These are phyloP conservation scores for Pyrrhoderma lamaoense DNA, from an alignment of 1,284 basidiomycete species.

Conservation along the genomic window DNA sequence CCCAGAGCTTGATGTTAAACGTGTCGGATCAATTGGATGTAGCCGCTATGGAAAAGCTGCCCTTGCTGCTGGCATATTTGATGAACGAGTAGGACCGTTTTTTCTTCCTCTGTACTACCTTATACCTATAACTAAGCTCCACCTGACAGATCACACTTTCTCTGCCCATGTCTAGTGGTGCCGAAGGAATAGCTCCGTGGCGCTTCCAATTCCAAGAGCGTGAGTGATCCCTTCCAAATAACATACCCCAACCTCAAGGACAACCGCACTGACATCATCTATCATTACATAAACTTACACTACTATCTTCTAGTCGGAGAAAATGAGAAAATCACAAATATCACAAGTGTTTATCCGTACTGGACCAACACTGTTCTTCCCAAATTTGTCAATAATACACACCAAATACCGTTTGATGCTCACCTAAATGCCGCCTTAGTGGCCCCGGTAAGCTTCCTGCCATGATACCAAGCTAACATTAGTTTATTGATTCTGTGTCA, in stretches of 20 bases:
- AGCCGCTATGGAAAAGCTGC: conserved; percentile 20
- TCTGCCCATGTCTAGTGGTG: conserved; percentile 20
- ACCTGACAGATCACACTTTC: conserved; percentile 18
- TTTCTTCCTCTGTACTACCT: background rate
- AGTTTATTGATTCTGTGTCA: background rate
- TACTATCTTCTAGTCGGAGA: conserved; percentile 14
- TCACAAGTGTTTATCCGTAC: conserved; percentile 16
- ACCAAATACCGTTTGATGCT: conserved; percentile 20
- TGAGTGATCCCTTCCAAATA: background rate
- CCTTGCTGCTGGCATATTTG: conserved; percentile 20
- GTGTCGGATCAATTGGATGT: conserved; percentile 20
- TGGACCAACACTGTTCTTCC: conserved; percentile 20
- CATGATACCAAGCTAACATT: background rate
- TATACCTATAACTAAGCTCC: background rate
- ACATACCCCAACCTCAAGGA: too few relatives aligned
- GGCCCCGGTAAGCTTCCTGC: conserved; percentile 18
- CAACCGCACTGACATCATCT: background rate
- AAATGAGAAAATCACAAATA: conserved; percentile 20
- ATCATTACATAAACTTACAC: background rate
- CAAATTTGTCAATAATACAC: conserved; percentile 17
- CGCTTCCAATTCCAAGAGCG: conserved; percentile 19
- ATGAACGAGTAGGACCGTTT: conserved; percentile 15
- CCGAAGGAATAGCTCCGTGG: conserved; percentile 19
- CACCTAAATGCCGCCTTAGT: conserved; percentile 18
- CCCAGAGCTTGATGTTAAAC: conserved; percentile 20